Base-by-base conservation (phyloP, 78 protist genomes). In the Chrysochromulina parva region DNA sequence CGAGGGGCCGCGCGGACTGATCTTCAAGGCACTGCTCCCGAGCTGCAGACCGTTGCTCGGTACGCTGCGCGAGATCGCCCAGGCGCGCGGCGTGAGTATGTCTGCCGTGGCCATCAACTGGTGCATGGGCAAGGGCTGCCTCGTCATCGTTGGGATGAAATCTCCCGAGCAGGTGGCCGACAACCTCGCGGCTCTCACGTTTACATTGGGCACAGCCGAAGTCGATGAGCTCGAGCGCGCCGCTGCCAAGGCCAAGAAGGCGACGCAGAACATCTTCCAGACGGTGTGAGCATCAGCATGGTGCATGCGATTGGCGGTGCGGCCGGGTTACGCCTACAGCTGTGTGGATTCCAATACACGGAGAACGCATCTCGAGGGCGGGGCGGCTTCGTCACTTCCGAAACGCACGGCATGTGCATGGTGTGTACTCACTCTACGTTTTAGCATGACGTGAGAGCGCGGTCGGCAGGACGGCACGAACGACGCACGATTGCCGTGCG, bases 231-330 rank as follows among this genome's bases (percentile, higher is more conserved):
- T 78, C 65, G 7, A 3, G 0, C 19, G 0, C 19, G 47, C 1
- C 20, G 86, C 86, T 4, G 17, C 14, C 11, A n/a, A 26, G 6
- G 62, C 57, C 22, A 53, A 1, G 48, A 53, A 53, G 38, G 86
- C 86, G 3, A 78, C 86, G 22, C 86, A 78, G 7, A 78, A 78
- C 59, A 24, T 78, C 47, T 78, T 78, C 59, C 59, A 50, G 60
- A 78, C 86, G 28, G n/a, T n/a, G n/a, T n/a, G n/a, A n/a, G n/a
- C n/a, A n/a, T n/a, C n/a, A n/a, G n/a, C n/a, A n/a, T n/a, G n/a
- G n/a, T n/a, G n/a, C n/a, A n/a, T n/a, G n/a, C n/a, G n/a, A n/a
- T n/a, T n/a, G n/a, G n/a, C n/a, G n/a, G n/a, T n/a, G n/a, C n/a
- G n/a, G n/a, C n/a, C n/a, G n/a, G n/a, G n/a, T n/a, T n/a, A n/a